Evolutionary conservation across 805 yeast species (phyloP).

Genomic region (Blastobotrys americana): DNA sequence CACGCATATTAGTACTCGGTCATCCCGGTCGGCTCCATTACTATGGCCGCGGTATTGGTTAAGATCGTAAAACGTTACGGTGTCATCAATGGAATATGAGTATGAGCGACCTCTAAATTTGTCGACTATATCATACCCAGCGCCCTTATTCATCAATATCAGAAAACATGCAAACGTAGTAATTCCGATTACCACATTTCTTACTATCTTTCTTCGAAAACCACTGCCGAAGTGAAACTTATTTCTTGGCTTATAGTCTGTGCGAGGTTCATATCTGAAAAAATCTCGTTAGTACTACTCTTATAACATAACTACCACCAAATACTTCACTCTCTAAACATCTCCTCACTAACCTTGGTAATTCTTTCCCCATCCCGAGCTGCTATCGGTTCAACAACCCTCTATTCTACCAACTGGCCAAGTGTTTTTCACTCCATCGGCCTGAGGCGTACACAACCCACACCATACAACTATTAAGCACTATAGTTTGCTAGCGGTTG

Average conservation of each 20-base stretch:
- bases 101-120: slow-evolving; percentile 5
- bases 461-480: too few relatives aligned
- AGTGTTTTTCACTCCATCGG: too few relatives aligned
- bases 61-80: slow-evolving; percentile 64
- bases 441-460: too few relatives aligned
- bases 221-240: neutral
- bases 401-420: neutral
- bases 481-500: too few relatives aligned
- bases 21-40: slow-evolving; percentile 69
- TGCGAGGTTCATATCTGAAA: slow-evolving; percentile 2
- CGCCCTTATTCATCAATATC: slow-evolving; percentile 3
- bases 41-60: slow-evolving; percentile 50
- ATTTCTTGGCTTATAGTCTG: neutral
- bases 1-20: slow-evolving; percentile 72
- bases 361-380: neutral
- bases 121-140: slow-evolving; percentile 1
- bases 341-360: neutral
- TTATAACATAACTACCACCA: neutral
- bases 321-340: neutral
- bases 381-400: neutral
- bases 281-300: slow-evolving; percentile 1
- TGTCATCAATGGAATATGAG: slow-evolving; percentile 5
- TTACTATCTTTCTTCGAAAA: neutral
- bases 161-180: slow-evolving; percentile 2
- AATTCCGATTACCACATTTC: neutral